Base-by-base conservation (phyloP, 2,329 filamentous ascomycete genomes). In the Epichloe sylvatica region DNA sequence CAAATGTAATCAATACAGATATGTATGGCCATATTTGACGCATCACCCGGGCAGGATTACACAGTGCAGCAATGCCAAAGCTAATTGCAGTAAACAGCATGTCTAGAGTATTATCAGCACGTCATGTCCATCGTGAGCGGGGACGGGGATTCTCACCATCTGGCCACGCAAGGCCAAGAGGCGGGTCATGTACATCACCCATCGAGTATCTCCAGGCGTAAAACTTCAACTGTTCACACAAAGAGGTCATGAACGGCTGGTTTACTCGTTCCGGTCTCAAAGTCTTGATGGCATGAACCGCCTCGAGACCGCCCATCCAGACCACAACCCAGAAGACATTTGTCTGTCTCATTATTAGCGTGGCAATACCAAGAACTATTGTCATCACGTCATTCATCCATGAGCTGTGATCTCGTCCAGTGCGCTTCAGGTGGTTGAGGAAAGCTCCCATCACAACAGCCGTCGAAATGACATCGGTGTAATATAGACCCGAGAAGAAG, bases 281-380 rank as follows among this genome's bases (percentile, higher is more conserved):
- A 3, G 57, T 65, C 59, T 73, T 77, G 52, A 78, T 66, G 17
- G 67, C 72, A 56, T 75, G 72, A 2, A 79, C 64, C 41, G 69
- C 67, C 62, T 83, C 75, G 40, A 79, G 53, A 5, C 76, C 81
- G 19, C 84, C 84, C 58, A 88, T 78, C 59, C 86, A 88, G 0
- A 90, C 72, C 1, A 86, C 83, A 0, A 90, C 82, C 92, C 92
- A 98, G 63, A 98, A 95, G 50, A 97, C 84, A 59, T 98, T 98
- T 0, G 92, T 98, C 65, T 98, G 92, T 23, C 92, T 76, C 71
- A 95, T 92, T 2, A 77, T 69, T 19, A 98, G 72, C 1, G 87
- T 74, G 1, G 77, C 54, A 0, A 87, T 54, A 0, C 89, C 89
- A 5, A 83, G 63, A 0, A 72, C 1, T 0, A 86, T 53, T 0